A percentile compares a stretch with the other conserved stretches of the same genome.
phyloP scores from a whole-genome alignment of 192 early-diverging fungal genomes.

The Backusella parvicylindrica region DNA sequence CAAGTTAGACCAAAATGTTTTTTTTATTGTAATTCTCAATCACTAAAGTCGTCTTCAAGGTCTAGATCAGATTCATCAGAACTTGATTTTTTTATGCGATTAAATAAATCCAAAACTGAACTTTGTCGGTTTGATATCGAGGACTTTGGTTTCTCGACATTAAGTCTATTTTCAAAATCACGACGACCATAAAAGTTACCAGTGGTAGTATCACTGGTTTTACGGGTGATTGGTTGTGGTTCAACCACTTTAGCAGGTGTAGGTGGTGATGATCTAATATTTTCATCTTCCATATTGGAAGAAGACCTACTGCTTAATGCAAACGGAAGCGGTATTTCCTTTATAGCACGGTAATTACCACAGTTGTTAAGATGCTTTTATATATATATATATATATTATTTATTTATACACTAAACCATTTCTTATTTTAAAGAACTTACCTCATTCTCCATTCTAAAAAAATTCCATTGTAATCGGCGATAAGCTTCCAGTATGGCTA shows the following conservation, averaged over 20 bases:
- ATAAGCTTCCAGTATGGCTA: constrained; percentile 27
- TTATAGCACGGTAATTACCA: constrained; percentile 76
- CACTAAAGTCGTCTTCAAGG: neutral
- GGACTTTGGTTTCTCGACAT: neutral
- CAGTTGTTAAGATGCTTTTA: constrained; percentile 71
- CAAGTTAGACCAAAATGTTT: neutral
- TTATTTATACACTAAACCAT: neutral
- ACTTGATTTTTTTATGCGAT: neutral
- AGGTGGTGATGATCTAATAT: neutral
- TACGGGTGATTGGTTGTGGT: too few species aligned
- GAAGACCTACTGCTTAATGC: constrained; percentile 3
- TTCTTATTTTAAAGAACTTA: neutral
- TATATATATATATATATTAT: neutral
- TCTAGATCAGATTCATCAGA: neutral
- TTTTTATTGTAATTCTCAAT: neutral
- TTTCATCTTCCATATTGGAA: constrained; percentile 8
- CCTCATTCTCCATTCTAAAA: constrained; percentile 77
- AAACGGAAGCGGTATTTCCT: constrained; percentile 75
- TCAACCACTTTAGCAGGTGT: neutral
- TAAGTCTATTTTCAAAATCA: constrained; percentile 34
- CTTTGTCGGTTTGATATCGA: neutral
- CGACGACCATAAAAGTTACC: constrained; percentile 35
- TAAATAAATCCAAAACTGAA: neutral
- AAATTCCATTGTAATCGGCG: constrained; percentile 77
- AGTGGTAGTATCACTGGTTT: neutral